Conservation (phyloP, 441 rosid species). For the Syzygium syzygioides region DNA sequence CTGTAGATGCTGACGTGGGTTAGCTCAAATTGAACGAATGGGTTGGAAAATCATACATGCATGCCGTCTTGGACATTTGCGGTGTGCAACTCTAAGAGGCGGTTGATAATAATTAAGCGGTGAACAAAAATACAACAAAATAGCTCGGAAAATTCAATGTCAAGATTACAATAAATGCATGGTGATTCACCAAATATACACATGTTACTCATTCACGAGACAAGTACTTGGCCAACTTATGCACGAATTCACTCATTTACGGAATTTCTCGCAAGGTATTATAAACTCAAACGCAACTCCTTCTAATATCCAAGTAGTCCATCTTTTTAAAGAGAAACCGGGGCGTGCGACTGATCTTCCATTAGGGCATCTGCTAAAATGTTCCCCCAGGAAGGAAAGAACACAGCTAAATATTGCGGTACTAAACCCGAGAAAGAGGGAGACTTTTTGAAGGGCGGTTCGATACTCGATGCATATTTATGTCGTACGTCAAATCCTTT, state of each 20-base stretch:
- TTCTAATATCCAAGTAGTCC: neutral
- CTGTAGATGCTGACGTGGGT: neutral
- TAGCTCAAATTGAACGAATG: neutral
- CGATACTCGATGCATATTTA: neutral
- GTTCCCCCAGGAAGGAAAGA: neutral
- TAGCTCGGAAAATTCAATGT: neutral
- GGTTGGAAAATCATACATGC: neutral
- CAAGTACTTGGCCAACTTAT: neutral
- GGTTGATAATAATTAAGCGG: neutral
- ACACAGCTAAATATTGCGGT: neutral
- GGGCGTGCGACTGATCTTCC: neutral
- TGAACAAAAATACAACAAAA: neutral
- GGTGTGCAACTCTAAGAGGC: neutral
- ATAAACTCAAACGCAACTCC: neutral
- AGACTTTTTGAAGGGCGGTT: neutral
- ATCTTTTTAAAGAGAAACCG: neutral
- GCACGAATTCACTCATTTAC: neutral
- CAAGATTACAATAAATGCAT: accelerated
- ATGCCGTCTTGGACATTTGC: neutral
- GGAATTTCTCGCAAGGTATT: neutral
- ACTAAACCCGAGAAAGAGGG: neutral
- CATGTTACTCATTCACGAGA: neutral
- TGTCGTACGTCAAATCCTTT: neutral
- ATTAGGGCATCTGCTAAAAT: neutral
- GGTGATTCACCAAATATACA: accelerated